phyloP scores from a whole-genome alignment of 495 filamentous ascomycete genomes.

The Talaromyces thailandensis region DNA sequence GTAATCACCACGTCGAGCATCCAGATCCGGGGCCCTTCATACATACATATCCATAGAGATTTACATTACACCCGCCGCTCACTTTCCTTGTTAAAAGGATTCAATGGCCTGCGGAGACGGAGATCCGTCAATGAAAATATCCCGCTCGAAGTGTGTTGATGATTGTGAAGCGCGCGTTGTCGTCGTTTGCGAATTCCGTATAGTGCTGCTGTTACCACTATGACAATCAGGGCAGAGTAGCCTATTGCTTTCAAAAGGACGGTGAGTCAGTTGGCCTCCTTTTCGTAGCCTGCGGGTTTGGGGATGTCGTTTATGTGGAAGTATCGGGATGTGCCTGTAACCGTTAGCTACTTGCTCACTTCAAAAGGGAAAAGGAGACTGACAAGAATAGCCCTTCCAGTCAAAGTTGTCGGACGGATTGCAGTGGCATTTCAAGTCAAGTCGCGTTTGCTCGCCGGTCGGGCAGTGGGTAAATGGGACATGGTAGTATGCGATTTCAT shows the following conservation, averaged over 20 bases:
- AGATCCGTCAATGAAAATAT: constrained; percentile 4
- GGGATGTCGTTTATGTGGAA: constrained; percentile 71
- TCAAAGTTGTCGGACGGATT: constrained; percentile 97
- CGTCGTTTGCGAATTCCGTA: constrained; percentile 3
- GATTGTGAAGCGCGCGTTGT: neutral
- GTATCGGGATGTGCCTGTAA: constrained; percentile 65
- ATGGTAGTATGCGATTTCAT: constrained; percentile 97
- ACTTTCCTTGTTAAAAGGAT: neutral
- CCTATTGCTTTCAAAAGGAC: constrained; percentile 14
- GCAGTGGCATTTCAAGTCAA: constrained; percentile 84
- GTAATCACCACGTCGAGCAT: neutral
- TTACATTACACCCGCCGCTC: neutral
- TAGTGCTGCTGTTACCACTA: neutral
- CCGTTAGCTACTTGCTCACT: neutral
- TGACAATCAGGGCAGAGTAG: constrained; percentile 11
- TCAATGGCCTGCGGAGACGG: neutral
- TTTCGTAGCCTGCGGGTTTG: constrained; percentile 76
- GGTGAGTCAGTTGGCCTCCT: constrained; percentile 47
- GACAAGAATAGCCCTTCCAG: constrained; percentile 96
- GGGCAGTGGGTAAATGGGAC: constrained; percentile 99
- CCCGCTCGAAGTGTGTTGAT: neutral
- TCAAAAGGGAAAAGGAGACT: constrained; percentile 20
- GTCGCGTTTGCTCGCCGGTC: constrained; percentile 67
- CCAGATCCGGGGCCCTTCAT: neutral
- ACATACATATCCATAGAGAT: neutral